A percentile compares a stretch with the other conserved stretches of the same genome.
phyloP scores from a whole-genome alignment of 2,329 filamentous ascomycete species.

The Ophiostoma pallidulum region DNA sequence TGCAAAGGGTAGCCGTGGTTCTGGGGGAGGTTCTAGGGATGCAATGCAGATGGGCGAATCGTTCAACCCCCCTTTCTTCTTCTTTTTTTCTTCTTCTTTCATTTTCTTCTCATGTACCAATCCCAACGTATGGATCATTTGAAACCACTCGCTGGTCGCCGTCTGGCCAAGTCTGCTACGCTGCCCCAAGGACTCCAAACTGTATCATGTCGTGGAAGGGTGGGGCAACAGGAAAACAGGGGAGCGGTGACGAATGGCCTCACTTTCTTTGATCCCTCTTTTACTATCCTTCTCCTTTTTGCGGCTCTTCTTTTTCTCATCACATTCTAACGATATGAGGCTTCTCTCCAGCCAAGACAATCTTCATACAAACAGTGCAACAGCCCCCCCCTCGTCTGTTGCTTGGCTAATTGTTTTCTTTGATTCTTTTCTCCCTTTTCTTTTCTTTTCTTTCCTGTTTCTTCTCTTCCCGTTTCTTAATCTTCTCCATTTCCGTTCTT shows the following conservation, averaged over 20 bases:
- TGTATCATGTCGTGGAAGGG: not conserved
- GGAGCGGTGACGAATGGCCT: not conserved
- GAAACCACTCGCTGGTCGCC: not conserved
- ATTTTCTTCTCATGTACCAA: not conserved
- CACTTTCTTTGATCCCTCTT: not conserved
- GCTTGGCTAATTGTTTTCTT: too few species aligned
- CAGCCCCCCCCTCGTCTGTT: too few species aligned
- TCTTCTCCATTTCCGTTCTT: not conserved
- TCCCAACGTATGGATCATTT: too few species aligned
- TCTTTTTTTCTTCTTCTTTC: not conserved
- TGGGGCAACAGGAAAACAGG: not conserved
- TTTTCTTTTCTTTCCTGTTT: not conserved
- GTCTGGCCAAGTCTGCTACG: slow-evolving; percentile 2
- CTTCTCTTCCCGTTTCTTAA: not conserved
- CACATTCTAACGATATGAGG: too few species aligned
- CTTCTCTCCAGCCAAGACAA: too few species aligned
- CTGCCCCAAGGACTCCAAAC: not conserved
- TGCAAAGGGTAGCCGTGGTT: too few species aligned
- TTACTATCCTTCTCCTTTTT: not conserved
- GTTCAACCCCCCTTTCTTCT: not conserved
- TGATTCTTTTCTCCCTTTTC: too few species aligned
- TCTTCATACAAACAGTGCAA: too few species aligned
- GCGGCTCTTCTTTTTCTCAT: not conserved
- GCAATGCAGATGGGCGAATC: too few species aligned
- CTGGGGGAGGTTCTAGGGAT: too few species aligned